Conservation (phyloP, 1,284 basidiomycete species). For the Microbotryum saponariae region DNA sequence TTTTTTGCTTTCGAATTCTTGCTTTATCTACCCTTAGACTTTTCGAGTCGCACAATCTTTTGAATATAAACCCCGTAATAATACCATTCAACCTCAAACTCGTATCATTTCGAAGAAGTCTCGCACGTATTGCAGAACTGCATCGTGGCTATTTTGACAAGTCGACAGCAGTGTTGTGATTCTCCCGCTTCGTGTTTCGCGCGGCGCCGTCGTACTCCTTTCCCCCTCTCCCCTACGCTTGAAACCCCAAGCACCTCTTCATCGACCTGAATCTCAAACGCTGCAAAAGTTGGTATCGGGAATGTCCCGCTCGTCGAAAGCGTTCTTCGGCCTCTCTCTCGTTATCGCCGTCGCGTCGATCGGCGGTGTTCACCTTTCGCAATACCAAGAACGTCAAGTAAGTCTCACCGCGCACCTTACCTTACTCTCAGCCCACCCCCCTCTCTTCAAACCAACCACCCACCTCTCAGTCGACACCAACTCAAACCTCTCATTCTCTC, state of each 20-base stretch:
- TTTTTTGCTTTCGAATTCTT: not conserved
- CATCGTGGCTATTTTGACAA: too few species aligned
- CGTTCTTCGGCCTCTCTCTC: conserved; percentile 64
- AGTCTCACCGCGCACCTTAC: conserved; percentile 31
- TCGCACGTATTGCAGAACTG: too few species aligned
- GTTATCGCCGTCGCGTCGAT: conserved; percentile 63
- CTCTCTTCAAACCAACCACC: conserved; percentile 2
- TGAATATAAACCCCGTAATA: not conserved
- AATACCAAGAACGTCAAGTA: conserved; percentile 76
- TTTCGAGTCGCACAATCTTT: not conserved
- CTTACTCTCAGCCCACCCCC: not conserved
- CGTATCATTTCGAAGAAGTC: too few species aligned
- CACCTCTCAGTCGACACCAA: not conserved
- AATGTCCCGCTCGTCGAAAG: conserved; percentile 66
- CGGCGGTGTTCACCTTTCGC: conserved; percentile 85
- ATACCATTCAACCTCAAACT: too few species aligned
- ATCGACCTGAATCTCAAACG: too few species aligned
- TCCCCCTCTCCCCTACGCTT: too few species aligned
- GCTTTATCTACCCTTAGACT: not conserved
- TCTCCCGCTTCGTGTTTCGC: too few species aligned
- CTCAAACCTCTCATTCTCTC: not conserved
- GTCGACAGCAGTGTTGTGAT: too few species aligned
- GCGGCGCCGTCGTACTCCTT: too few species aligned
- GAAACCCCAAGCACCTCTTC: too few species aligned
- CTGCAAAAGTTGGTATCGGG: too few species aligned